These are phyloP conservation scores for Echeveria elegans DNA, from an alignment of 164 flowering plant species.

Conservation along the genomic window DNA sequence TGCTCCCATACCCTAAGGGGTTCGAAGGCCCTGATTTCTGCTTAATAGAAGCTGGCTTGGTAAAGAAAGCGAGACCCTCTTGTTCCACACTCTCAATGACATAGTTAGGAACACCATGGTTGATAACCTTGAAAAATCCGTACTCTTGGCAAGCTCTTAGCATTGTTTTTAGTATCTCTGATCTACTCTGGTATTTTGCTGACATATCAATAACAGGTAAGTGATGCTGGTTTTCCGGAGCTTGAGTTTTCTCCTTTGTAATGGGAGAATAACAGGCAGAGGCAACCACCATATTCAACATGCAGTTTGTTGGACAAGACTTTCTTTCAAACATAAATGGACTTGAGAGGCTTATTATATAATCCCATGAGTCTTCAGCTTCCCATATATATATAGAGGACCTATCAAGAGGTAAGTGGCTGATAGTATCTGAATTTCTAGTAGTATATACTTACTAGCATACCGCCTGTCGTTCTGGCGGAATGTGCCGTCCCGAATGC, in stretches of 20 bases:
- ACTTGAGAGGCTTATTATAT: neutral
- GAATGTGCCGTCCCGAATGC: too few relatives aligned
- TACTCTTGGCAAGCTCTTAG: slow-evolving; percentile 46
- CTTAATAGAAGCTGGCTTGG: slow-evolving; percentile 30
- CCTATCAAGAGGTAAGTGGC: too few relatives aligned
- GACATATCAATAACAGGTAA: slow-evolving; percentile 50
- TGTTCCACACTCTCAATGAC: slow-evolving; percentile 29
- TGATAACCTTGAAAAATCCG: slow-evolving; percentile 61
- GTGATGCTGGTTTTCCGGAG: slow-evolving; percentile 12
- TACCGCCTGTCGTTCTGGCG: too few relatives aligned
- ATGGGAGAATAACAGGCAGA: slow-evolving; percentile 12
- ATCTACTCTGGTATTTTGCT: slow-evolving; percentile 10
- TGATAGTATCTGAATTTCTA: too few relatives aligned
- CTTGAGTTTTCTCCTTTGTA: slow-evolving; percentile 15
- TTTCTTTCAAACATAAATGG: too few relatives aligned
- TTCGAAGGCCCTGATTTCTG: slow-evolving; percentile 36
- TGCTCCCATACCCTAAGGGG: neutral
- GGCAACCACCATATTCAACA: slow-evolving; percentile 20
- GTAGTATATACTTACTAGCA: too few relatives aligned
- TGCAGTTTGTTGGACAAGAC: neutral
- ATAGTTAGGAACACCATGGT: slow-evolving; percentile 42
- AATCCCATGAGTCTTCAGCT: too few relatives aligned
- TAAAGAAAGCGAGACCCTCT: slow-evolving; percentile 40
- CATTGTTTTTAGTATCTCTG: slow-evolving; percentile 21
- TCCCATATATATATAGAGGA: too few relatives aligned